Evolutionary conservation across 352 stramenopile genomes (phyloP).

Genomic region (Globisporangium barbulae): DNA sequence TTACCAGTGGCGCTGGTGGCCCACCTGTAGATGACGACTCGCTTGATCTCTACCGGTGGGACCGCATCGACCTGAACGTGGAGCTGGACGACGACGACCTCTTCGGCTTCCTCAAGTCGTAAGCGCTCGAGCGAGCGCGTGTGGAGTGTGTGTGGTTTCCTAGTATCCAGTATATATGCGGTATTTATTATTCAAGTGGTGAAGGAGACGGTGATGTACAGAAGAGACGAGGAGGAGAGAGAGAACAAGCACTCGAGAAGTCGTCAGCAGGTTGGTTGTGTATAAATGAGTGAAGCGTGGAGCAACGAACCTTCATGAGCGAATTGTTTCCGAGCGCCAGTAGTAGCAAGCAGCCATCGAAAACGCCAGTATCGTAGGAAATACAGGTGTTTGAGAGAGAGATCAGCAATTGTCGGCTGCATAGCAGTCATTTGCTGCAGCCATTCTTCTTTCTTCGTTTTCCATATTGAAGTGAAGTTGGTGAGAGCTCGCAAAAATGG

Average conservation of each 20-base stretch:
- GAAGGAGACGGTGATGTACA: slow-evolving; percentile 8
- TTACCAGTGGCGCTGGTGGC: background rate
- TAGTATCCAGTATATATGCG: slow-evolving; percentile 12
- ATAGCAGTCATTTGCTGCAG: background rate
- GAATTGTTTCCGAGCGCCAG: background rate
- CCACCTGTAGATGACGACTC: slow-evolving; percentile 35
- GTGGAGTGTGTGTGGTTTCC: slow-evolving; percentile 20
- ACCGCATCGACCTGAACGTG: slow-evolving; percentile 81
- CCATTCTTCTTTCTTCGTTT: background rate
- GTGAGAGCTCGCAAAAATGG: too few species aligned
- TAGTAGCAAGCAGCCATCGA: background rate
- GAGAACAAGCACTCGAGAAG: slow-evolving; percentile 3
- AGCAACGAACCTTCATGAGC: background rate
- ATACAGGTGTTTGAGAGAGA: slow-evolving; percentile 1
- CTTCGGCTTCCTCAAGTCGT: slow-evolving; percentile 85
- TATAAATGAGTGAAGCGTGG: slow-evolving; percentile 4
- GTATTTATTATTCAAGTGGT: slow-evolving; percentile 17
- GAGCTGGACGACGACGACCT: slow-evolving; percentile 83
- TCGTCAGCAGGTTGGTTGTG: slow-evolving; percentile 3
- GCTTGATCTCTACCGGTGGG: slow-evolving; percentile 75
- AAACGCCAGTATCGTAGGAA: slow-evolving; percentile 6
- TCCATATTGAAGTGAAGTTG: too few species aligned
- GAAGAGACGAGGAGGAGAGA: slow-evolving; percentile 10
- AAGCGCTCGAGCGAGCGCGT: slow-evolving; percentile 24
- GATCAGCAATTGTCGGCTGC: background rate